Percentiles rank a stretch among this genome's conserved stretches.
Evolutionary conservation across 2,329 filamentous ascomycete species (phyloP).

Genomic region (Calonectria hawksworthii): DNA sequence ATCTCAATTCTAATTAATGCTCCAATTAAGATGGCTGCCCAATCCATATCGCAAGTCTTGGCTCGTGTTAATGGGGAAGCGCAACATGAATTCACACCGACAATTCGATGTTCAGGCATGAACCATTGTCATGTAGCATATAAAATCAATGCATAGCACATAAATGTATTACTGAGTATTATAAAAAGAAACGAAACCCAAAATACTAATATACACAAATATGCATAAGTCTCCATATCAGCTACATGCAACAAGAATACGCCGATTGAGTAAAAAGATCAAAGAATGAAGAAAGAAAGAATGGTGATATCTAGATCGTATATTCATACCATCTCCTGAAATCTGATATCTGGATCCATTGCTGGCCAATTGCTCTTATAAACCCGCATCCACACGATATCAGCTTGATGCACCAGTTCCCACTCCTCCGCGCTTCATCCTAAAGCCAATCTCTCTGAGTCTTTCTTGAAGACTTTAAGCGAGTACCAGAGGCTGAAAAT

Average conservation of each 20-base stretch:
- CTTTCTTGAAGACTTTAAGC: background rate
- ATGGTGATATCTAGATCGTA: too few species aligned
- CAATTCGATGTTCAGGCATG: background rate
- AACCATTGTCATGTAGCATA: background rate
- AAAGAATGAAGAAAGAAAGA: background rate
- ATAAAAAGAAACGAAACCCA: background rate
- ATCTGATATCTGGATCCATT: background rate
- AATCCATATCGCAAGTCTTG: background rate
- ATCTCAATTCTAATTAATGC: conserved; percentile 2
- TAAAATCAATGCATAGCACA: background rate
- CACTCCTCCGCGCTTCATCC: background rate
- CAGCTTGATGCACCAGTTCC: background rate
- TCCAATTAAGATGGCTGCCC: conserved; percentile 4
- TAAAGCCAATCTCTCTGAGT: background rate
- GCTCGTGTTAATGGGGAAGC: too few species aligned
- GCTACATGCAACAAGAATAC: background rate
- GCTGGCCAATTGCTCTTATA: background rate
- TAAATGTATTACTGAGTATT: background rate
- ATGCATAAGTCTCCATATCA: background rate
- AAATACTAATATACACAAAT: background rate
- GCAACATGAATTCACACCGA: background rate
- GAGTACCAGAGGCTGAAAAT: background rate
- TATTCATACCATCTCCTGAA: background rate
- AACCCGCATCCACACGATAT: background rate
- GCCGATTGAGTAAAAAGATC: background rate